Conservation (phyloP, 176 grass and related monocot genomes). For the Canna indica region DNA sequence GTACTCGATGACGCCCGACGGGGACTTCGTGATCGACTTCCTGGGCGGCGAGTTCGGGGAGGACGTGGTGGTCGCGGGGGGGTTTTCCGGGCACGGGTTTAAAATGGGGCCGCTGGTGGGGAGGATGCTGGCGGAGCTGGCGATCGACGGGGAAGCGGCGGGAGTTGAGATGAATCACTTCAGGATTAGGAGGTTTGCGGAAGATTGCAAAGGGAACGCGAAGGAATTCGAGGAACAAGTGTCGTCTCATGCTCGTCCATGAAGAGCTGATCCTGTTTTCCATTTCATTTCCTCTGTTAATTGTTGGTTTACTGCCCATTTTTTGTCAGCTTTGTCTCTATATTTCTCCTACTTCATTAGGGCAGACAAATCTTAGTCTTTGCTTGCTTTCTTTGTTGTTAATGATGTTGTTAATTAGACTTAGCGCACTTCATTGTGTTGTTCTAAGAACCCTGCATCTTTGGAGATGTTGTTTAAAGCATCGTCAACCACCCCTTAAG, state of each 20-base stretch:
- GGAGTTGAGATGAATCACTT: conserved; percentile 19
- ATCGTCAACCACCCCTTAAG: too few relatives aligned
- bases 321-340: too few relatives aligned
- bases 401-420: too few relatives aligned
- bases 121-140: conserved; percentile 64
- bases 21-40: conserved; percentile 76
- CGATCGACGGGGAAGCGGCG: conserved; percentile 33
- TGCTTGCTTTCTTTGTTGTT: too few relatives aligned
- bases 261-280: too few relatives aligned
- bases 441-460: too few relatives aligned
- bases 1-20: conserved; percentile 90
- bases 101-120: conserved; percentile 68
- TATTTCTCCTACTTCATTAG: too few relatives aligned
- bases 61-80: conserved; percentile 72
- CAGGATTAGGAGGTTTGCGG: conserved; percentile 38
- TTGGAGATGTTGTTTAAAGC: too few relatives aligned
- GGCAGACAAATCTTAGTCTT: too few relatives aligned
- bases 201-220: conserved; percentile 41
- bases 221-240: conserved; percentile 22
- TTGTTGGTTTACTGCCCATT: too few relatives aligned
- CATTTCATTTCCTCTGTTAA: neutral
- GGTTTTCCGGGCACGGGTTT: conserved; percentile 89
- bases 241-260: conserved; percentile 3
- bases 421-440: too few relatives aligned
- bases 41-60: conserved; percentile 58